Conservation (phyloP, 495 filamentous ascomycete genomes). For the Saxispiralis lemnorum region DNA sequence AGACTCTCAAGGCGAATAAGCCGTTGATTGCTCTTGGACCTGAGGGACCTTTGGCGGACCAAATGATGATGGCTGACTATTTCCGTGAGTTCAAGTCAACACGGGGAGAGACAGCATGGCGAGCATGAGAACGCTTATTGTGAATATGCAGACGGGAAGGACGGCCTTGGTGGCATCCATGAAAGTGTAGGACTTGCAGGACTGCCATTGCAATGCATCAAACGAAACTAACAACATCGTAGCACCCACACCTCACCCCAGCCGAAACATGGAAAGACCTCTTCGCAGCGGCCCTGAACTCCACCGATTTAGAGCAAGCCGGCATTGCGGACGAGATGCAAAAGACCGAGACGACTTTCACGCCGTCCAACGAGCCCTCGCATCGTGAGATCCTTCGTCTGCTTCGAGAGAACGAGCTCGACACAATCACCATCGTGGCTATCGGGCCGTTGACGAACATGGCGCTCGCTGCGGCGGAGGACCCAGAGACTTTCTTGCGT, state of each 20-base stretch:
- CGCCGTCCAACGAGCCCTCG: slow-evolving; percentile 48
- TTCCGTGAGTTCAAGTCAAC: slow-evolving; percentile 47
- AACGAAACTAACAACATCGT: not conserved
- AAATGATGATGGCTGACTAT: slow-evolving; percentile 68
- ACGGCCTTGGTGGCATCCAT: slow-evolving; percentile 86
- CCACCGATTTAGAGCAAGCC: slow-evolving; percentile 22
- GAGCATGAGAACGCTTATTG: slow-evolving; percentile 1
- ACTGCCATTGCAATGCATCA: not conserved
- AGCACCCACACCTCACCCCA: slow-evolving; percentile 53
- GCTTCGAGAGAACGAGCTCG: slow-evolving; percentile 55
- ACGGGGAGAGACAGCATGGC: not conserved
- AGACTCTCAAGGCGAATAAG: slow-evolving; percentile 45
- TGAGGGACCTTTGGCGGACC: slow-evolving; percentile 66
- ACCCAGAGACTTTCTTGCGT: slow-evolving; percentile 69
- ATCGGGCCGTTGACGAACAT: slow-evolving; percentile 85
- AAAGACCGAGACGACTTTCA: slow-evolving; percentile 35
- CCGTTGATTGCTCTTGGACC: slow-evolving; percentile 79
- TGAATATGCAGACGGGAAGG: slow-evolving; percentile 49
- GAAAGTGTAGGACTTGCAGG: slow-evolving; percentile 37
- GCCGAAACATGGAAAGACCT: slow-evolving; percentile 69
- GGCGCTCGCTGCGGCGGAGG: slow-evolving; percentile 67
- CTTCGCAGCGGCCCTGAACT: slow-evolving; percentile 39
- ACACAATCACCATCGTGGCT: slow-evolving; percentile 76
- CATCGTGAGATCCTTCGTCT: slow-evolving; percentile 74
- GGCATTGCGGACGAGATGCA: slow-evolving; percentile 23